These are phyloP conservation scores for Hemerocallis citrina DNA, from an alignment of 106 monocot species.

Conservation along the genomic window DNA sequence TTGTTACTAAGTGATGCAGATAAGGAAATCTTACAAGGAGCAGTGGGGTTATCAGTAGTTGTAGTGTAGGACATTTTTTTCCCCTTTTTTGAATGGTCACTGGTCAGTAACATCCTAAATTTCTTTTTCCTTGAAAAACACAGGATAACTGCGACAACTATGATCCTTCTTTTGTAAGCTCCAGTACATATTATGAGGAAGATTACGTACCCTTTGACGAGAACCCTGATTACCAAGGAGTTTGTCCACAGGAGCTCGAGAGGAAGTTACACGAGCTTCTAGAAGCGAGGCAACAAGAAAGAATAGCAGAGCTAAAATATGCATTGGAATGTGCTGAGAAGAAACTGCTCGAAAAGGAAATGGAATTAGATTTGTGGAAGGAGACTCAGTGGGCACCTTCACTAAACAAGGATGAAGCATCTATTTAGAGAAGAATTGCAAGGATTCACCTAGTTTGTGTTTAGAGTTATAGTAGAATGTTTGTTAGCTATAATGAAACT, in stretches of 20 bases:
- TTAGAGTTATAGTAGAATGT: too few species aligned
- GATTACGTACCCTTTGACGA: conserved; percentile 4
- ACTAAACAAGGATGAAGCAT: too few species aligned
- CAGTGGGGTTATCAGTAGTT: too few species aligned
- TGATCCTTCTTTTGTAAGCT: conserved; percentile 18
- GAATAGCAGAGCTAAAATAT: conserved; percentile 33
- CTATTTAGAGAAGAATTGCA: too few species aligned
- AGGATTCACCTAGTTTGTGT: too few species aligned
- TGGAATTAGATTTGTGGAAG: conserved; percentile 27
- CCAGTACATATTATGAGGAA: background rate
- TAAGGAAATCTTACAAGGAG: too few species aligned
- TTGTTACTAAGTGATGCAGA: too few species aligned
- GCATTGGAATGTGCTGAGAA: conserved; percentile 17
- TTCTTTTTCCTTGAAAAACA: too few species aligned
- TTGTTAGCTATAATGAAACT: too few species aligned
- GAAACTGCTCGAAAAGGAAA: conserved; percentile 30
- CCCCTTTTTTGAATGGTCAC: too few species aligned
- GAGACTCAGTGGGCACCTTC: conserved; percentile 8
- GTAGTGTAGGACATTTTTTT: too few species aligned
- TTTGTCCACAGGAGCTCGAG: conserved; percentile 39
- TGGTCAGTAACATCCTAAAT: too few species aligned
- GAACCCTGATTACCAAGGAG: conserved; percentile 2
- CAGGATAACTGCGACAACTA: conserved; percentile 13
- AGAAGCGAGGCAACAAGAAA: conserved; percentile 29
- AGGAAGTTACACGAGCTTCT: conserved; percentile 50